Evolutionary conservation across 2,329 filamentous ascomycete species (phyloP).

Genomic region (Zymoseptoria passerinii): DNA sequence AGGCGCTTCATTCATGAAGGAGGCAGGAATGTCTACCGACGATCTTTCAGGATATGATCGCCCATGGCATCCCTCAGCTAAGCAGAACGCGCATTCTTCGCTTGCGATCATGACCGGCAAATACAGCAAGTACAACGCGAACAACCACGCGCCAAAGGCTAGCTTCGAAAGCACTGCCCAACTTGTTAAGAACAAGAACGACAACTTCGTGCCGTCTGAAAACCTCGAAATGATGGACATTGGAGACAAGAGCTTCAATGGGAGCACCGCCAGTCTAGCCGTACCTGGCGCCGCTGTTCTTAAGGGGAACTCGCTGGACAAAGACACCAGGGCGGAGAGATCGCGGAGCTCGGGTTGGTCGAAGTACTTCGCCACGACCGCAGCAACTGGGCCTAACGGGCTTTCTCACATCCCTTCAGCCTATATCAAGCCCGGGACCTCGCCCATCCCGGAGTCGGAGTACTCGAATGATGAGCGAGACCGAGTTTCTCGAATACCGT

Average conservation of each 20-base stretch:
- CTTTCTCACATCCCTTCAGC: constrained; percentile 27
- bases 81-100: constrained; percentile 28
- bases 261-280: constrained; percentile 8
- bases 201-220: constrained; percentile 34
- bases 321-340: constrained; percentile 32
- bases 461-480: constrained; percentile 37
- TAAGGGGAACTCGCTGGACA: constrained; percentile 22
- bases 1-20: constrained; percentile 46
- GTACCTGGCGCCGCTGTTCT: constrained; percentile 12
- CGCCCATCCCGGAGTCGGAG: constrained; percentile 45
- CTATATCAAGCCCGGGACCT: constrained; percentile 31
- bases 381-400: constrained; percentile 31
- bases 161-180: constrained; percentile 55
- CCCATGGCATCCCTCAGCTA: constrained; percentile 3
- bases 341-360: constrained; percentile 50
- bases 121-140: constrained; percentile 40
- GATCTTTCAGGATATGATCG: constrained; percentile 18
- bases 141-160: constrained; percentile 33
- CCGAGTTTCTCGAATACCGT: constrained; percentile 35
- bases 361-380: constrained; percentile 29
- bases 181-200: constrained; percentile 49
- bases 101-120: constrained; percentile 49
- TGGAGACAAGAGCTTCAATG: constrained; percentile 29
- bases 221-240: constrained; percentile 40
- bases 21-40: constrained; percentile 38